Conservation (phyloP, 140 eudicot species). For the Stevia rebaudiana region DNA sequence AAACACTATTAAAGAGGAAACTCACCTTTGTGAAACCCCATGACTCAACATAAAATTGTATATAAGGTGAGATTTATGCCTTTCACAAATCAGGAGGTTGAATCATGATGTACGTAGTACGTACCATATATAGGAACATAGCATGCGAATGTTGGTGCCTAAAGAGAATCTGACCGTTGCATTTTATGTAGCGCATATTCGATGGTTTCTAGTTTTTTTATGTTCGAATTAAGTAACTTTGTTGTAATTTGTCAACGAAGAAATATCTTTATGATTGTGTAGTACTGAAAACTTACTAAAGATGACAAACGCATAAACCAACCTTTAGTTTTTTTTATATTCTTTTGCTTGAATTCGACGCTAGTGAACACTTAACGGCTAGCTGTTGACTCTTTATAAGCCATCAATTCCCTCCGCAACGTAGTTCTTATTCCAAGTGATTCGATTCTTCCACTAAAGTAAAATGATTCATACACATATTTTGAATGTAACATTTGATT, state of each 20-base stretch:
- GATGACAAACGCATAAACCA: slow-evolving; percentile 20
- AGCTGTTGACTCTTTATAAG: slow-evolving; percentile 18
- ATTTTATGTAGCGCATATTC: slow-evolving; percentile 15
- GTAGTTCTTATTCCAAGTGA: slow-evolving; percentile 12
- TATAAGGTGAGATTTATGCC: too few species aligned
- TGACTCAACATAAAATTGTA: too few species aligned
- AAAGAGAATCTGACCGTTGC: not conserved
- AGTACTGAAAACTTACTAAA: not conserved
- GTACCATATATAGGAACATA: too few species aligned
- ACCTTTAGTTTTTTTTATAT: slow-evolving; percentile 20
- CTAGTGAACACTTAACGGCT: slow-evolving; percentile 18
- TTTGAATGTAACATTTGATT: slow-evolving; percentile 7
- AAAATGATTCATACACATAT: slow-evolving; percentile 10
- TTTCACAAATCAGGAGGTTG: too few species aligned
- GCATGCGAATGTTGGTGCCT: too few species aligned
- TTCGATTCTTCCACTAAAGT: slow-evolving; percentile 23
- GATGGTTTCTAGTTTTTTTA: not conserved
- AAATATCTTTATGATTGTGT: not conserved
- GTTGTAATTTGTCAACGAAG: slow-evolving; percentile 7
- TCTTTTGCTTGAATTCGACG: slow-evolving; percentile 3
- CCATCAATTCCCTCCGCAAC: slow-evolving; percentile 3
- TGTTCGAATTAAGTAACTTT: slow-evolving; percentile 7
- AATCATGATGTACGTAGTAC: too few species aligned
- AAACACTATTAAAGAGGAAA: too few species aligned
- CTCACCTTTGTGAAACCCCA: too few species aligned